A percentile compares a stretch with the other conserved stretches of the same genome.
These are phyloP conservation scores for Scheffersomyces stipitis DNA, from an alignment of 805 yeast genomes.

Conservation along the genomic window DNA sequence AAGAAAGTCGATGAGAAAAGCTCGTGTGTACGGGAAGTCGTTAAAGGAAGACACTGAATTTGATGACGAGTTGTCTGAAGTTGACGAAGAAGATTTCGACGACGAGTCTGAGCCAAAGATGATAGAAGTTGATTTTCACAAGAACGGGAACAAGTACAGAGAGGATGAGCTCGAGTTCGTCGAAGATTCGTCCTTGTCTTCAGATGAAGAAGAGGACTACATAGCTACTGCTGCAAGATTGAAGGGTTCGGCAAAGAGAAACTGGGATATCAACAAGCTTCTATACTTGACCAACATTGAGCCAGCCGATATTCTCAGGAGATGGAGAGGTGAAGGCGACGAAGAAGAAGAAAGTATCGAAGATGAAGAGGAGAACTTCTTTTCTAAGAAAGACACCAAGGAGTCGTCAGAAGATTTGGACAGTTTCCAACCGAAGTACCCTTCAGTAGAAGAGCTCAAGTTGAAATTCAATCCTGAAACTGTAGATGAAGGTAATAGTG, in stretches of 20 bases:
- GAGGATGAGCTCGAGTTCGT: conserved; percentile 42
- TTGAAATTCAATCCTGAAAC: conserved; percentile 43
- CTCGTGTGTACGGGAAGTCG: conserved; percentile 55
- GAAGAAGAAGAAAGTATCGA: conserved; percentile 40
- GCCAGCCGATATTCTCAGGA: conserved; percentile 66
- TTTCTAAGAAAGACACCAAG: conserved; percentile 44
- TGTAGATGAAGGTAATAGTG: conserved; percentile 21
- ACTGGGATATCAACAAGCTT: conserved; percentile 80
- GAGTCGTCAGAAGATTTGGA: conserved; percentile 35
- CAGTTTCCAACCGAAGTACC: conserved; percentile 34
- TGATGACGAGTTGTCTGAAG: conserved; percentile 41
- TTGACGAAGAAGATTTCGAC: conserved; percentile 38
- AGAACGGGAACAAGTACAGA: conserved; percentile 28
- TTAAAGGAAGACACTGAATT: conserved; percentile 48
- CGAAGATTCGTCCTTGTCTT: conserved; percentile 47
- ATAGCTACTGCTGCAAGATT: conserved; percentile 59
- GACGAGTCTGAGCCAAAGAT: conserved; percentile 40
- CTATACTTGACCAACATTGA: conserved; percentile 76
- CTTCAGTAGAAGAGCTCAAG: conserved; percentile 43
- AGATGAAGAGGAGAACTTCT: conserved; percentile 52
- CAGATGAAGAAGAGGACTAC: conserved; percentile 43
- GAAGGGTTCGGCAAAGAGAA: conserved; percentile 50
- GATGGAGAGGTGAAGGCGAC: conserved; percentile 66
- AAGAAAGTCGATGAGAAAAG: conserved; percentile 59
- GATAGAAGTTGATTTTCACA: conserved; percentile 48